phyloP scores from a whole-genome alignment of 768 basidiomycete species.

The Leccinum olivaceopallidum region DNA sequence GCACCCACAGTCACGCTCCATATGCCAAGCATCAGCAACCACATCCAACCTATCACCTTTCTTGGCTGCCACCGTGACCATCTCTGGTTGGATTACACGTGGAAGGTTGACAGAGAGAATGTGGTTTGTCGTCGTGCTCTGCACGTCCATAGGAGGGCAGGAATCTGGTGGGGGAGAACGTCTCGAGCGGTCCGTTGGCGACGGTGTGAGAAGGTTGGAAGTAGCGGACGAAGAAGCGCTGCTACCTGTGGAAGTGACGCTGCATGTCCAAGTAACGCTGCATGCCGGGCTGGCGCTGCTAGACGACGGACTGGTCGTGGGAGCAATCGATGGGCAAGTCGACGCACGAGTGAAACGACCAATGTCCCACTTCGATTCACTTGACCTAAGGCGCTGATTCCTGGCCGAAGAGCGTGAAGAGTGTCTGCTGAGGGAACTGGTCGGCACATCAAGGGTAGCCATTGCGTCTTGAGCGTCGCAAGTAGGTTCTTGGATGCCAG shows the following conservation, averaged over 20 bases:
- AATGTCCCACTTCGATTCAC: slow-evolving; percentile 33
- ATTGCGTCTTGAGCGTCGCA: slow-evolving; percentile 23
- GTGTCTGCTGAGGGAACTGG: slow-evolving; percentile 27
- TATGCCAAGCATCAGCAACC: slow-evolving; percentile 64
- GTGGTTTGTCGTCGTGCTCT: slow-evolving; percentile 41
- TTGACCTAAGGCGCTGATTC: slow-evolving; percentile 24
- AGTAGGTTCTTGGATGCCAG: slow-evolving; percentile 15
- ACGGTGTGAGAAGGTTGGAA: slow-evolving; percentile 21
- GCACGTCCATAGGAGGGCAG: slow-evolving; percentile 46
- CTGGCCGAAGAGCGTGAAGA: slow-evolving; percentile 33
- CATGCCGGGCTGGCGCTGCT: slow-evolving; percentile 27
- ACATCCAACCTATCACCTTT: slow-evolving; percentile 57
- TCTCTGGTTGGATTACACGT: slow-evolving; percentile 50
- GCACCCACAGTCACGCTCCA: slow-evolving; percentile 57
- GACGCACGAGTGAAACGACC: slow-evolving; percentile 30
- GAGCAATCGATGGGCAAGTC: slow-evolving; percentile 29
- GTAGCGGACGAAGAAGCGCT: slow-evolving; percentile 17
- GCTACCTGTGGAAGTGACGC: slow-evolving; percentile 15
- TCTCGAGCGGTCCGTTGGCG: slow-evolving; percentile 32
- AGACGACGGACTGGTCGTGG: slow-evolving; percentile 24
- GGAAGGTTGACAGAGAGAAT: slow-evolving; percentile 52
- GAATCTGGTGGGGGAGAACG: slow-evolving; percentile 35
- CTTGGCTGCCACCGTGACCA: slow-evolving; percentile 64
- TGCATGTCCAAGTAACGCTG: slow-evolving; percentile 27
- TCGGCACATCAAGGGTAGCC: slow-evolving; percentile 27